phyloP scores from a whole-genome alignment of 2,329 filamentous ascomycete genomes.

The Trichophyton benhamiae region DNA sequence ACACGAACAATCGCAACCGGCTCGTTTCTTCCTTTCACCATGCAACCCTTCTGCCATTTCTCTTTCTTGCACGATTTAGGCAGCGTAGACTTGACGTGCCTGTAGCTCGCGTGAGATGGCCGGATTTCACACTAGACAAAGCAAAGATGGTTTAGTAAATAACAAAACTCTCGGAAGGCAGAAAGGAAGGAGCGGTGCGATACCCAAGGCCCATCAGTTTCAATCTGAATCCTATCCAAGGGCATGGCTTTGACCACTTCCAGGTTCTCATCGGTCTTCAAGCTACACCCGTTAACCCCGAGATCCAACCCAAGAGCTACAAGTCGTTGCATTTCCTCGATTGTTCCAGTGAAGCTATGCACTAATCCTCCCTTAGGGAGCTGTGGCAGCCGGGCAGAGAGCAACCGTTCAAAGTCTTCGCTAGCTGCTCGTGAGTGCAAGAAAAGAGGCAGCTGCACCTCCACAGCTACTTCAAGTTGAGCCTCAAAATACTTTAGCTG shows the following conservation, averaged over 20 bases:
- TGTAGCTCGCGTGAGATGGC: slow-evolving; percentile 72
- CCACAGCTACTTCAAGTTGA: slow-evolving; percentile 67
- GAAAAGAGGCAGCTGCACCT: slow-evolving; percentile 74
- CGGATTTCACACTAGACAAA: slow-evolving; percentile 66
- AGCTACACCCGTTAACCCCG: slow-evolving; percentile 90
- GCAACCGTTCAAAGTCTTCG: slow-evolving; percentile 63
- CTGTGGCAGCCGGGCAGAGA: slow-evolving; percentile 51
- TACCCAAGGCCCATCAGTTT: slow-evolving; percentile 88
- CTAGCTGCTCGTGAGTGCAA: slow-evolving; percentile 83
- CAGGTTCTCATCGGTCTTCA: slow-evolving; percentile 89
- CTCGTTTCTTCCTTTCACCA: slow-evolving; percentile 94
- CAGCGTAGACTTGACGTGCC: slow-evolving; percentile 56
- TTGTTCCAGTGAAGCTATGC: slow-evolving; percentile 85
- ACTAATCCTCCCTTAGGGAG: slow-evolving; percentile 71
- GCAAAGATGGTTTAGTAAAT: neutral
- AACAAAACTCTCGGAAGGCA: neutral
- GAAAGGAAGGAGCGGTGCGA: slow-evolving; percentile 7
- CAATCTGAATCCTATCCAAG: slow-evolving; percentile 72
- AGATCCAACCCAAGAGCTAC: slow-evolving; percentile 74
- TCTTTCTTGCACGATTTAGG: slow-evolving; percentile 91
- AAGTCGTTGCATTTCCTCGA: slow-evolving; percentile 70
- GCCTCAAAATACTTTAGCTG: slow-evolving; percentile 76
- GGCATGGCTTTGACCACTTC: slow-evolving; percentile 69
- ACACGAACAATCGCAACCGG: slow-evolving; percentile 76
- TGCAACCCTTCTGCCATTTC: slow-evolving; percentile 72